Conservation (phyloP, 495 filamentous ascomycete genomes). For the Staphylotrichum tortipilum region DNA sequence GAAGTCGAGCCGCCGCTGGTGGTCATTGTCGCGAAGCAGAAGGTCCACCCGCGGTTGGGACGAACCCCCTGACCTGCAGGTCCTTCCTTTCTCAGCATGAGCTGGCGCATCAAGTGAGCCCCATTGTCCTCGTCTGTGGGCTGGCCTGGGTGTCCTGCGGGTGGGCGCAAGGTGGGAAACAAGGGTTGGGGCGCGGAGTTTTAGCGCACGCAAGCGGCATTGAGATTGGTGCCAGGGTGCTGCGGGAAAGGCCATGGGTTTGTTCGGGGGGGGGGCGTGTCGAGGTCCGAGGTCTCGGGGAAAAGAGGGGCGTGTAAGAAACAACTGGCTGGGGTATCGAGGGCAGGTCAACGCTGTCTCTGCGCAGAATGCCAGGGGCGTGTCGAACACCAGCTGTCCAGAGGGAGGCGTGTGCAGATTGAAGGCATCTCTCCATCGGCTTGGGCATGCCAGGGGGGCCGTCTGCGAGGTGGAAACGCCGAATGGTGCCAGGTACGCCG, state of each 20-base stretch:
- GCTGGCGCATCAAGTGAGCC: neutral
- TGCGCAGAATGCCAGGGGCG: neutral
- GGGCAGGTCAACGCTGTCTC: no score
- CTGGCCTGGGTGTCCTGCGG: neutral
- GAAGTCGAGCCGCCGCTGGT: neutral
- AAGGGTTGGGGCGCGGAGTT: neutral
- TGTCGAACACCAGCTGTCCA: neutral
- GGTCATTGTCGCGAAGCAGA: neutral
- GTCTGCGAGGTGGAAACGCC: neutral
- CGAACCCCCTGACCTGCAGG: neutral
- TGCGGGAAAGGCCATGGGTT: neutral
- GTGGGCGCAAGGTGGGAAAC: neutral
- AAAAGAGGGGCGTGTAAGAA: neutral
- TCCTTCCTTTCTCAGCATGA: slow-evolving; percentile 4
- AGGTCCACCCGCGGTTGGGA: neutral
- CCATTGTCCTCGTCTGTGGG: neutral
- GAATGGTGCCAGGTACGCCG: no score
- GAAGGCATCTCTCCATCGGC: neutral
- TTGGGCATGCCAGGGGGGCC: no score
- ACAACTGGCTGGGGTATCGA: neutral
- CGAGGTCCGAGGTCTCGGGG: neutral
- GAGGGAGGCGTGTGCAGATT: neutral
- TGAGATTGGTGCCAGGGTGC: neutral
- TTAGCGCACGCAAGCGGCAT: neutral
- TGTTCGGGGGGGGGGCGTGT: neutral